Evolutionary conservation across 768 basidiomycete species (phyloP).

Genomic region (Kwoniella mangroviensis): DNA sequence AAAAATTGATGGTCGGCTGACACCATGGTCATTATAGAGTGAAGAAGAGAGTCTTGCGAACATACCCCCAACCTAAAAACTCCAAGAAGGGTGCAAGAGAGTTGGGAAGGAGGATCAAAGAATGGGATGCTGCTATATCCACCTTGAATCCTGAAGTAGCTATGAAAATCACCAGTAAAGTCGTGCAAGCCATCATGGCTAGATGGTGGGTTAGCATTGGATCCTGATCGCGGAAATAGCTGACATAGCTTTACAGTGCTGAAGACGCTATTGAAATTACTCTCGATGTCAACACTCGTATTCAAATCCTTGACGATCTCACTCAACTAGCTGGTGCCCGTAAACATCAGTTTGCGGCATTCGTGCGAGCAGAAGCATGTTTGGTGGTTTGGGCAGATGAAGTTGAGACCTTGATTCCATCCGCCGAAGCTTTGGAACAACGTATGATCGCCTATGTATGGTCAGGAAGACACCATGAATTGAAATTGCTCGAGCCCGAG

Average conservation of each 20-base stretch:
- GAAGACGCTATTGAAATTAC: slow-evolving; percentile 51
- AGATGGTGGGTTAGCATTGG: slow-evolving; percentile 40
- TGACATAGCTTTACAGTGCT: slow-evolving; percentile 25
- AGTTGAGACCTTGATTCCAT: slow-evolving; percentile 72
- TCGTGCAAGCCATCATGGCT: slow-evolving; percentile 36
- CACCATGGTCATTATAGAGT: slow-evolving; percentile 25
- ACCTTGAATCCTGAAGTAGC: slow-evolving; percentile 76
- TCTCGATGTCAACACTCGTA: slow-evolving; percentile 78
- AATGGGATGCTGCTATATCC: slow-evolving; percentile 53
- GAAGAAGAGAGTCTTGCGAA: slow-evolving; percentile 43
- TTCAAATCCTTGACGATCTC: slow-evolving; percentile 82
- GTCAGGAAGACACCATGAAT: slow-evolving; percentile 57
- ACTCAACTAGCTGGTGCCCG: slow-evolving; percentile 74
- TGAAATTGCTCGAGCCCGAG: slow-evolving; percentile 36
- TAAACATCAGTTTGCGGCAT: slow-evolving; percentile 89
- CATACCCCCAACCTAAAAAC: slow-evolving; percentile 40
- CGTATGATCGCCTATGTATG: slow-evolving; percentile 82
- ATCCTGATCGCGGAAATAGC: not conserved
- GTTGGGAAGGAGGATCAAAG: slow-evolving; percentile 38
- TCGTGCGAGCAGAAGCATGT: slow-evolving; percentile 82
- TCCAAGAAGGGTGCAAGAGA: slow-evolving; percentile 37
- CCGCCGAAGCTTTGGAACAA: slow-evolving; percentile 64
- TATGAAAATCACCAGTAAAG: slow-evolving; percentile 68
- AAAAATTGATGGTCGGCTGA: too few species aligned
- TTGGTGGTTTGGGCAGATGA: slow-evolving; percentile 84